phyloP scores from a whole-genome alignment of 1,284 basidiomycete species.

The Heterobasidion occidentale region DNA sequence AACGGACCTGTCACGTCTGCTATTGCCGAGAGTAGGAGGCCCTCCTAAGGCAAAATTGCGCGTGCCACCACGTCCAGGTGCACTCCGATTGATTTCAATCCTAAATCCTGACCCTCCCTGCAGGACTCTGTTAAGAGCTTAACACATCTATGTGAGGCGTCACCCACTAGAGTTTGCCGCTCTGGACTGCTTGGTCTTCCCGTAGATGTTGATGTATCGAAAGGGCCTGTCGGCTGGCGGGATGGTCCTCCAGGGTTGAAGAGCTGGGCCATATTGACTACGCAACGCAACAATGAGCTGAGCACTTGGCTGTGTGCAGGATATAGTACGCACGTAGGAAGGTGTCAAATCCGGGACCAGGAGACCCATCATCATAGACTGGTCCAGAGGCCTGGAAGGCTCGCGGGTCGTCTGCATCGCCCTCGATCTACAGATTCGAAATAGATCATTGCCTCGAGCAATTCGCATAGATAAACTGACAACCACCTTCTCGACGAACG shows the following conservation, averaged over 20 bases:
- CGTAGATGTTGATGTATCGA: neutral
- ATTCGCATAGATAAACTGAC: neutral
- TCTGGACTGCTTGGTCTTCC: slow-evolving; percentile 1
- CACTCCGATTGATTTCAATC: slow-evolving; percentile 29
- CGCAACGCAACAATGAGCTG: neutral
- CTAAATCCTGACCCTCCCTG: slow-evolving; percentile 23
- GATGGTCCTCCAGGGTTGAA: neutral
- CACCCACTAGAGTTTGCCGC: neutral
- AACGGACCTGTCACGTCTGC: slow-evolving; percentile 2
- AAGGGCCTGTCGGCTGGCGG: neutral
- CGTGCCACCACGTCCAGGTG: slow-evolving; percentile 19
- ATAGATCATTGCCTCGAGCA: slow-evolving; percentile 3
- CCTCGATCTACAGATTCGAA: slow-evolving; percentile 49
- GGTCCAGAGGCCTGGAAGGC: slow-evolving; percentile 36
- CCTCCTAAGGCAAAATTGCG: slow-evolving; percentile 40
- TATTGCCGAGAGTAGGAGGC: slow-evolving; percentile 20
- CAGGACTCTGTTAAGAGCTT: slow-evolving; percentile 1
- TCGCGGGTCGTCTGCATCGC: slow-evolving; percentile 65
- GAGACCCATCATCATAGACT: slow-evolving; percentile 25
- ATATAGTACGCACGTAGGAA: slow-evolving; percentile 34
- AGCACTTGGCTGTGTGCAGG: neutral
- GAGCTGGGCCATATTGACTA: slow-evolving; percentile 7
- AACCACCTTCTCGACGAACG: slow-evolving; percentile 69
- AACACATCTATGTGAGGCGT: neutral
- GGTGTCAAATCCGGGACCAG: slow-evolving; percentile 29